Percentiles rank a stretch among this genome's conserved stretches.
Evolutionary conservation across 2,329 filamentous ascomycete genomes (phyloP).

Genomic region (Cladosporium sp.): DNA sequence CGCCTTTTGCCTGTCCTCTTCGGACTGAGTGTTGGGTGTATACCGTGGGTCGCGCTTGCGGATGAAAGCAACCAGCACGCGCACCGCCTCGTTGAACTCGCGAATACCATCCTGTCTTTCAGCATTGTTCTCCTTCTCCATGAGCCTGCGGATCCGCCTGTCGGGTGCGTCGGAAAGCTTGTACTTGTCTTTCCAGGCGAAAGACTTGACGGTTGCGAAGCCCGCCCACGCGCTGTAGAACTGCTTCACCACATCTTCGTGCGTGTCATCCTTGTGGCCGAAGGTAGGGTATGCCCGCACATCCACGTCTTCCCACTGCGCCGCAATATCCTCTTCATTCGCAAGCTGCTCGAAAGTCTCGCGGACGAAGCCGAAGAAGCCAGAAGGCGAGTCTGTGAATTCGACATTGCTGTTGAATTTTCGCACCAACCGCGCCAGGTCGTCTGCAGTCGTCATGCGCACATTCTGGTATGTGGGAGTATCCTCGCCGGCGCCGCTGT

Average conservation of each 20-base stretch:
- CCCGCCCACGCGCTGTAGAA: conserved; percentile 82
- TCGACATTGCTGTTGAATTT: conserved; percentile 77
- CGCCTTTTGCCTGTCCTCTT: conserved; percentile 76
- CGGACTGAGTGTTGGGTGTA: conserved; percentile 72
- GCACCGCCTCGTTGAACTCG: conserved; percentile 91
- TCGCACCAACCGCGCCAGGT: conserved; percentile 75
- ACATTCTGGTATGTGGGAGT: conserved; percentile 68
- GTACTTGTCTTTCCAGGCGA: conserved; percentile 87
- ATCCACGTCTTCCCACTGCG: conserved; percentile 65
- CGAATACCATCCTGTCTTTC: conserved; percentile 77
- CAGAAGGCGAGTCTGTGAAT: conserved; percentile 75
- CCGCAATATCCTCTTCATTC: conserved; percentile 75
- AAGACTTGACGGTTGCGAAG: conserved; percentile 83
- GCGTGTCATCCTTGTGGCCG: conserved; percentile 72
- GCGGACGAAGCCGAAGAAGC: conserved; percentile 81
- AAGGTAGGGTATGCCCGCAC: conserved; percentile 76
- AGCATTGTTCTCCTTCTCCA: conserved; percentile 95
- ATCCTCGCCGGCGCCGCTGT: conserved; percentile 47
- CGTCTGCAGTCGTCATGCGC: conserved; percentile 75
- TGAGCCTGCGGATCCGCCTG: conserved; percentile 74
- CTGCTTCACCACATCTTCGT: conserved; percentile 72
- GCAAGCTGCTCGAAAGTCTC: conserved; percentile 79
- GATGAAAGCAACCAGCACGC: conserved; percentile 82
- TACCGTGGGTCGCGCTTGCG: conserved; percentile 90
- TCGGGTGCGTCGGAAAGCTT: conserved; percentile 84